Evolutionary conservation across 2,329 filamentous ascomycete genomes (phyloP), one percentile per base, ranked within the genome.

Genomic region (Talaromyces sp.): DNA sequence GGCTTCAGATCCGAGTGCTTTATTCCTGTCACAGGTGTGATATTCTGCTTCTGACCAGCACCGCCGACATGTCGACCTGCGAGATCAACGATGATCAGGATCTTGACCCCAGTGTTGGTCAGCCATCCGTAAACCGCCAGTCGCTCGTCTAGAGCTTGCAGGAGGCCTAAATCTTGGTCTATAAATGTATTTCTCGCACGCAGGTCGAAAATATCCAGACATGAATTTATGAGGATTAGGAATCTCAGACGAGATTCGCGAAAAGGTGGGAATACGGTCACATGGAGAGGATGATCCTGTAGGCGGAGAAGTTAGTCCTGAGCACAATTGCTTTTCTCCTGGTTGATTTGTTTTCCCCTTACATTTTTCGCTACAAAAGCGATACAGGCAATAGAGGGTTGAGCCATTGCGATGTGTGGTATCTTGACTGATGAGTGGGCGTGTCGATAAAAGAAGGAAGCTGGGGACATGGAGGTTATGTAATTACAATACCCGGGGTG

Each of bases 281-380:
- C 91, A 81, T 98, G 94, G 70, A 98, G 89, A 66, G 94, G 95
- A 76, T 97, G 97, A 82, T 98, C 96, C 93, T 98, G 74, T 66
- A 36, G 67, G 64, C 58, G 69, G 67, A 64, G 45, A 64, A 19
- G 34, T 53, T n/a, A 58, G 62, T 64, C 19, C 5, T 8, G 56
- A 43, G 8, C 25, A 25, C 13, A 13, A 19, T 8, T 59, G 10
- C 2, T 40, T 43, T 53, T 45, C 13, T 45, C 13, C 7, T 31
- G 34, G 8, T 17, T 38, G 27, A 31, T 27, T 19, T 11, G 8
- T 11, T 19, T 25, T 4, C 13, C 15, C 19, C 56, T 59, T 29
- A 96, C 93, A 78, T 96, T 91, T 80, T 95, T 93, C 71, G 95
- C 94, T 73, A 99, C 96, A 61, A 98, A 85, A 78, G 93, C 93